Percentiles rank a stretch among this genome's conserved stretches.
Evolutionary conservation across 2,329 filamentous ascomycete species (phyloP).

Genomic region (Nannizziopsis arthrosporioides): DNA sequence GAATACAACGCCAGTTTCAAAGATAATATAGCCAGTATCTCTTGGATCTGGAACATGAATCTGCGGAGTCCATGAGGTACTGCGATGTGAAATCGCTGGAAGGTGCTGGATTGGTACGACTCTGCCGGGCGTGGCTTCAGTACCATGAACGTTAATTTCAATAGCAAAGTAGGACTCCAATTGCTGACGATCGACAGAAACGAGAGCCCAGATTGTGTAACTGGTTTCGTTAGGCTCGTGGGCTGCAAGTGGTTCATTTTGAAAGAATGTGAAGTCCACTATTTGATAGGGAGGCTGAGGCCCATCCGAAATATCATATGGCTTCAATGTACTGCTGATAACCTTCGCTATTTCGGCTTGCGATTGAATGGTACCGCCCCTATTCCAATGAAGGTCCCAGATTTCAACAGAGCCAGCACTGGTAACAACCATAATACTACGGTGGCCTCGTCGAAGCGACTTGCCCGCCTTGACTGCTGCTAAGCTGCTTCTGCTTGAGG

Average conservation of each 20-base stretch:
- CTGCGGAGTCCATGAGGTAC: conserved; percentile 43
- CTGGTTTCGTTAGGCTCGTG: conserved; percentile 40
- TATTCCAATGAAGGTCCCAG: conserved; percentile 83
- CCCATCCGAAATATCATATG: conserved; percentile 41
- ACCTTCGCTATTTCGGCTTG: conserved; percentile 59
- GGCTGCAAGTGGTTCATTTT: conserved; percentile 27
- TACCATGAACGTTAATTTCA: conserved; percentile 53
- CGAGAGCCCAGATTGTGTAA: conserved; percentile 48
- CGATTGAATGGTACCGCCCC: conserved; percentile 61
- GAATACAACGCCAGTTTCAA: conserved; percentile 66
- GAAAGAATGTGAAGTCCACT: conserved; percentile 60
- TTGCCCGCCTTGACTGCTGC: conserved; percentile 66
- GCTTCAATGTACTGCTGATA: conserved; percentile 50
- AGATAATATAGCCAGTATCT: conserved; percentile 69
- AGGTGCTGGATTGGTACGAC: conserved; percentile 58
- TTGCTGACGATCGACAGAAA: conserved; percentile 44
- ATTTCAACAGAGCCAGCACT: conserved; percentile 65
- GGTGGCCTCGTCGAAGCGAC: conserved; percentile 63
- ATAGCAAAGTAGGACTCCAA: conserved; percentile 59
- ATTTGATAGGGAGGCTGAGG: conserved; percentile 55
- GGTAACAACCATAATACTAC: conserved; percentile 70
- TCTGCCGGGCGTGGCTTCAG: conserved; percentile 47
- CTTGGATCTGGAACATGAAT: conserved; percentile 68
- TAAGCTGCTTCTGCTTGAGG: conserved; percentile 62
- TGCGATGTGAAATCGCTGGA: conserved; percentile 38